phyloP scores from a whole-genome alignment of 2,329 filamentous ascomycete genomes.

The Pseudogymnoascus sp. region DNA sequence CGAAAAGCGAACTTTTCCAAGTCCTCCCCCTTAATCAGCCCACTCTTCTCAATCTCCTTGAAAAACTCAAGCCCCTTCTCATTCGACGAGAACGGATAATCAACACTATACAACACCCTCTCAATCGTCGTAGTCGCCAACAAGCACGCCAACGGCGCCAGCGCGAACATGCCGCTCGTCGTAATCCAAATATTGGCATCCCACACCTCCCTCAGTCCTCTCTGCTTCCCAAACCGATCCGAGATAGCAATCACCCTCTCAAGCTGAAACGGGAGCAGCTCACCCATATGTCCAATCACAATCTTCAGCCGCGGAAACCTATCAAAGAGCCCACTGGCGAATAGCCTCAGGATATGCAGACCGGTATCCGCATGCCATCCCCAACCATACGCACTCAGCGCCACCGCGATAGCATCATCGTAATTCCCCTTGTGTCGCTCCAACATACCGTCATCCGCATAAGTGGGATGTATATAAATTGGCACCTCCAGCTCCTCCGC shows the following conservation, averaged over 20 bases:
- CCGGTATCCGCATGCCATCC: constrained; percentile 45
- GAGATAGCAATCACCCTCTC: constrained; percentile 34
- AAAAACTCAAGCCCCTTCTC: constrained; percentile 41
- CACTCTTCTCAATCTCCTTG: constrained; percentile 39
- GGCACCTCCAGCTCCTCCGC: constrained; percentile 35
- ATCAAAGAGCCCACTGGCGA: constrained; percentile 46
- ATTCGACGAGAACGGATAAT: constrained; percentile 47
- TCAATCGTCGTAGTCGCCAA: constrained; percentile 39
- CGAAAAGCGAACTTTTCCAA: constrained; percentile 40
- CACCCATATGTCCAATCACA: constrained; percentile 44
- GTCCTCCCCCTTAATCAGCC: constrained; percentile 40
- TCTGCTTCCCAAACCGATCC: constrained; percentile 26
- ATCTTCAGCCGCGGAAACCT: constrained; percentile 45
- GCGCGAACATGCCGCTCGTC: constrained; percentile 44
- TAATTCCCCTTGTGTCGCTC: constrained; percentile 27
- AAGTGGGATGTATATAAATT: constrained; percentile 36
- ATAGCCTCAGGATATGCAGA: constrained; percentile 41
- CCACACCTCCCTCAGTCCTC: constrained; percentile 41
- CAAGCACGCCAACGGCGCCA: constrained; percentile 39
- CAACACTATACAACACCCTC: constrained; percentile 46
- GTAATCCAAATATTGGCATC: constrained; percentile 50
- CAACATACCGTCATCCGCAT: constrained; percentile 25
- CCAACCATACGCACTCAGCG: constrained; percentile 36
- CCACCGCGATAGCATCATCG: constrained; percentile 20
- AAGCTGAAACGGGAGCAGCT: constrained; percentile 46